A percentile compares a stretch with the other conserved stretches of the same genome.
Conservation (phyloP, 148 eudicot species). For the Chenopodium formosanum region DNA sequence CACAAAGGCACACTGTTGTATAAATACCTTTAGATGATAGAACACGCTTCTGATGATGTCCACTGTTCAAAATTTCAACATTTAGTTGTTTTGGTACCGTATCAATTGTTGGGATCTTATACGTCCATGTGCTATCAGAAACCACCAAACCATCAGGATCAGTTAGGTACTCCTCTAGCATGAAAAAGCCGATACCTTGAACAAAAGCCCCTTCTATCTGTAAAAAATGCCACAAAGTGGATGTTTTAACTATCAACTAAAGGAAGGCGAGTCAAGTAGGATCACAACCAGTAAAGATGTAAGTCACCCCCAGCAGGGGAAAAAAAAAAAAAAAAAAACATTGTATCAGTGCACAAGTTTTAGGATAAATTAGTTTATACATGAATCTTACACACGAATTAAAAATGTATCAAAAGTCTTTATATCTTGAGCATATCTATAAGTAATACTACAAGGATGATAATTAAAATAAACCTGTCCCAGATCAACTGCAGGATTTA, state of each 20-base stretch:
- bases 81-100: conserved; percentile 73
- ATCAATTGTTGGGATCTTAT: conserved; percentile 89
- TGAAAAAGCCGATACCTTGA: conserved; percentile 90
- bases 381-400: neutral
- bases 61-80: conserved; percentile 71
- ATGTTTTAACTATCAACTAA: neutral
- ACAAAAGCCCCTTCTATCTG: conserved; percentile 95
- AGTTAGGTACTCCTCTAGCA: conserved; percentile 69
- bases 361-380: neutral
- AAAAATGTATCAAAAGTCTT: neutral
- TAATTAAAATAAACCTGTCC: conserved; percentile 63
- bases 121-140: conserved; percentile 76
- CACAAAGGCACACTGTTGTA: neutral
- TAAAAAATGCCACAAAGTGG: neutral
- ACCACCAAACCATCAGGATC: conserved; percentile 66
- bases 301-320: no score
- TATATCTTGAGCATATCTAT: neutral
- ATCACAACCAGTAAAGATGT: neutral
- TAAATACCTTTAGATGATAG: conserved; percentile 83
- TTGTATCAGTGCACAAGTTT: neutral
- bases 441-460: neutral
- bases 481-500: conserved; percentile 96
- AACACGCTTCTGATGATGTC: conserved; percentile 66
- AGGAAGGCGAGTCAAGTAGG: neutral
- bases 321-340: no score